Evolutionary conservation across 495 filamentous ascomycete species (phyloP), one percentile per base, ranked within the genome.

Genomic region (Pseudomonodictys pantanalensis): DNA sequence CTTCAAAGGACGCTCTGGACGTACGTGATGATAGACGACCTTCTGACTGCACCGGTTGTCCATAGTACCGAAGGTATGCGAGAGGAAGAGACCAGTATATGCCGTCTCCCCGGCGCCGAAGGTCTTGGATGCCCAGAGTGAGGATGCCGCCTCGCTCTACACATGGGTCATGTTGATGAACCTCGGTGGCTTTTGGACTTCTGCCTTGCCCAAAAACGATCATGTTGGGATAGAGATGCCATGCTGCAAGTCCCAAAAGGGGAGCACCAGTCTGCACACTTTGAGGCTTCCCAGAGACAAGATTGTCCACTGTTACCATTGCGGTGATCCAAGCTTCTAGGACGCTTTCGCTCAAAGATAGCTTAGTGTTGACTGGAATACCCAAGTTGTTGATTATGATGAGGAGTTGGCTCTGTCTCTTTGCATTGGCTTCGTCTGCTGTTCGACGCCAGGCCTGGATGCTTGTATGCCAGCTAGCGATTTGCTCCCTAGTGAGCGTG

Each of bases 331-430:
- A 63, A 2, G n/a, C 47, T 0, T 0, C 23, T 18, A 63, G 23
- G 22, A 51, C 53, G 15, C 18, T 58, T 0, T 24, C 8, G 42
- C 17, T 42, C 22, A 32, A 3, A 2, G 0, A 1, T 0, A 11
- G 17, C 3, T 33, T 30, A 3, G 17, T 23, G 15, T 4, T 38
- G 28, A 62, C 30, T 0, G 48, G 57, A 6, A 53, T 17, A 22
- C 45, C 42, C 11, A 54, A 20, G 47, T 77, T 75, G 7, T 76
- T 56, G 20, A 75, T 24, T 8, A 78, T 71, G 11, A 77, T 53
- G 44, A 32, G 61, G 0, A 73, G 54, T 46, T 78, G 73, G 3
- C 33, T 70, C 44, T 77, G 72, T 42, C 68, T 44, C 15, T 38
- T 1, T 28, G 46, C 57, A 62, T 57, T 29, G 5, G 33, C 60